A percentile compares a stretch with the other conserved stretches of the same genome.
These are phyloP conservation scores for Prunus mongolica DNA, from an alignment of 306 rosid genomes.

Conservation along the genomic window DNA sequence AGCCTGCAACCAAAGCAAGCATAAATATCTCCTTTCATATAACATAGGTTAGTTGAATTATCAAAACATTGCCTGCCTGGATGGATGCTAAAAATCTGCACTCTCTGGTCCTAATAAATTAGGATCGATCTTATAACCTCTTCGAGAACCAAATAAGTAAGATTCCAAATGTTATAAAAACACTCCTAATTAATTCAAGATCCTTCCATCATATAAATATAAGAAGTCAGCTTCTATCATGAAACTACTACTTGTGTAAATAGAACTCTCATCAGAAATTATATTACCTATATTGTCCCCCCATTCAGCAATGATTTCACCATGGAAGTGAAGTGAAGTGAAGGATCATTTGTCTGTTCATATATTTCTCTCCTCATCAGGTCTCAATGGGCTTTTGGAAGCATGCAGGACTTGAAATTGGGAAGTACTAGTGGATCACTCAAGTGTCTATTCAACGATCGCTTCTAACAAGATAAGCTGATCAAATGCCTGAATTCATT, in stretches of 20 bases:
- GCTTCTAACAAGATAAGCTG: constrained; percentile 38
- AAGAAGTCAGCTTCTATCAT: background rate
- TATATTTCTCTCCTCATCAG: background rate
- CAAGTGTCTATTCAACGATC: constrained; percentile 40
- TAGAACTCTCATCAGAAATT: too few relatives aligned
- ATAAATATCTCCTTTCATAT: too few relatives aligned
- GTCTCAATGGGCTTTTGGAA: background rate
- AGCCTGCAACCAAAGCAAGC: too few relatives aligned
- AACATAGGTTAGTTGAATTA: too few relatives aligned
- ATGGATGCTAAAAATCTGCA: too few relatives aligned
- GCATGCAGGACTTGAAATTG: background rate
- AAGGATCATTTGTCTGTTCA: background rate
- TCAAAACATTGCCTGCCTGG: too few relatives aligned
- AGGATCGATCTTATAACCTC: too few relatives aligned
- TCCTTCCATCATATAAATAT: background rate
- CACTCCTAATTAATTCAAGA: background rate
- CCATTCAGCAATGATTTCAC: background rate
- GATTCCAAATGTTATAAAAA: too few relatives aligned
- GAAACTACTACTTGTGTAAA: background rate
- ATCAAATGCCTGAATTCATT: background rate
- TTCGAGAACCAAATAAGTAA: too few relatives aligned
- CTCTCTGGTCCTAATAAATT: too few relatives aligned
- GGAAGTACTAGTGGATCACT: constrained; percentile 12
- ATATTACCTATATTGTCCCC: background rate
- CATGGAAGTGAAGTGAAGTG: background rate